phyloP scores from a whole-genome alignment of 2,329 filamentous ascomycete species.

The Aspergillus intermedius region DNA sequence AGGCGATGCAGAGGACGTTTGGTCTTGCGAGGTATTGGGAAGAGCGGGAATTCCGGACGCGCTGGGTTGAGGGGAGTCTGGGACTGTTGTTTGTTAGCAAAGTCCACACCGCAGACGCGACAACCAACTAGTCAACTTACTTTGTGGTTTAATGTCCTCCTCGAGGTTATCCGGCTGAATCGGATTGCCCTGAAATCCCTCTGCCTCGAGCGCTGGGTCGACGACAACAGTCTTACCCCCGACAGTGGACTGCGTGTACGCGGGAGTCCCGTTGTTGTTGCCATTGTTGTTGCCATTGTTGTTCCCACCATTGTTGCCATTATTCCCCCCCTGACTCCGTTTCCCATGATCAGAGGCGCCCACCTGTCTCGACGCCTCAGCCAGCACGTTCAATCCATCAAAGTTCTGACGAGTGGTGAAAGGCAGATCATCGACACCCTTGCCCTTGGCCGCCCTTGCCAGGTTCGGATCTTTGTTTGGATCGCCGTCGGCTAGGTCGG shows the following conservation, averaged over 20 bases:
- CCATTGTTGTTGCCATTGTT: neutral
- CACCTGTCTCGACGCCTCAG: constrained; percentile 78
- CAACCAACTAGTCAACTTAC: constrained; percentile 10
- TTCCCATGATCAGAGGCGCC: constrained; percentile 47
- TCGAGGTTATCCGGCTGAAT: constrained; percentile 22
- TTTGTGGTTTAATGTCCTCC: constrained; percentile 17
- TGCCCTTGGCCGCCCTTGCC: constrained; percentile 28
- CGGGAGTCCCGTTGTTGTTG: constrained; percentile 9
- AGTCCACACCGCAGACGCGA: constrained; percentile 2
- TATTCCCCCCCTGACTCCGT: constrained; percentile 16
- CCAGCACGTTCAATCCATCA: constrained; percentile 77
- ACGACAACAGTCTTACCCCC: constrained; percentile 38
- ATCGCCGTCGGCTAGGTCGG: constrained; percentile 43
- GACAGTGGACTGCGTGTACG: constrained; percentile 34
- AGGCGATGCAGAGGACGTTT: constrained; percentile 29
- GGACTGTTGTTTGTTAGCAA: constrained; percentile 10
- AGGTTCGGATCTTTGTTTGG: constrained; percentile 34
- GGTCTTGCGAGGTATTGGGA: constrained; percentile 26
- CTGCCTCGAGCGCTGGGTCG: constrained; percentile 37
- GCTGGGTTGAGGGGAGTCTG: constrained; percentile 25
- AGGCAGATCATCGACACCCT: constrained; percentile 32
- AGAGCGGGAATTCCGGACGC: constrained; percentile 26
- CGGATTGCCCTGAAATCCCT: constrained; percentile 31
- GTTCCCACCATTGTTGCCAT: neutral
- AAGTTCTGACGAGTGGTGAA: constrained; percentile 55